Base-by-base conservation (phyloP, 805 yeast species). In the Myxozyma geophila region DNA sequence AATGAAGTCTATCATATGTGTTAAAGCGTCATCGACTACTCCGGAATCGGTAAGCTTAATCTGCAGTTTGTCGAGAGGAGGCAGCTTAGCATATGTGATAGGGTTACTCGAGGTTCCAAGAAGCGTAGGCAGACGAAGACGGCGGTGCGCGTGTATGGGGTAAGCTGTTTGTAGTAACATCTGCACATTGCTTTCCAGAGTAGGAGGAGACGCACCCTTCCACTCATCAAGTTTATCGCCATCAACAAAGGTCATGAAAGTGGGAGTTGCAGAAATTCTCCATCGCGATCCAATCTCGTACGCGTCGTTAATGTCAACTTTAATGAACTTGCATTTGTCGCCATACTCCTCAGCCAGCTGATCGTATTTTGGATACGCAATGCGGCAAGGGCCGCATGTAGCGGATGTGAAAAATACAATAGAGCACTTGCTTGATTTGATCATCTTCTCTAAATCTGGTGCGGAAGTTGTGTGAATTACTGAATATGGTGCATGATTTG, bases 191-290 rank as follows among this genome's bases (percentile, higher is more conserved):
- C 67, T 46, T 36, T 63, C 66, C 44, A 70, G 62, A 8, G 64
- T 65, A 7, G 55, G 57, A 9, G 67, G 70, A 15, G 63, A 56
- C 2, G 70, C 72, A 10, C 72, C 72, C 48, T 68, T 68, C 72
- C 72, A 70, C 21, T 67, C 65, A 28, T 70, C 72, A 19, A 70
- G 36, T 37, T 61, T 57, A 36, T 65, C 56, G 17, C 71, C 70
- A 4, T 55, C 52, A 39, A 64, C 48, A 52, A 56, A 70, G 2
- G 71, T 70, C 48, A 55, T 54, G 54, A 70, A 70, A 21, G 72
- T 70, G 13, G 72, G 72, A 17, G 72, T 70, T 2, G 71, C 72
- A 9, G 70, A 46, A 37, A 70, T 68, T 37, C 50, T 49, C 64
- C 63, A 68, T 39, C 57, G 58, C 43, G 41, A 41, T 12, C 62